Evolutionary conservation across 1,284 basidiomycete genomes (phyloP).

Genomic region (Boletus smithii): DNA sequence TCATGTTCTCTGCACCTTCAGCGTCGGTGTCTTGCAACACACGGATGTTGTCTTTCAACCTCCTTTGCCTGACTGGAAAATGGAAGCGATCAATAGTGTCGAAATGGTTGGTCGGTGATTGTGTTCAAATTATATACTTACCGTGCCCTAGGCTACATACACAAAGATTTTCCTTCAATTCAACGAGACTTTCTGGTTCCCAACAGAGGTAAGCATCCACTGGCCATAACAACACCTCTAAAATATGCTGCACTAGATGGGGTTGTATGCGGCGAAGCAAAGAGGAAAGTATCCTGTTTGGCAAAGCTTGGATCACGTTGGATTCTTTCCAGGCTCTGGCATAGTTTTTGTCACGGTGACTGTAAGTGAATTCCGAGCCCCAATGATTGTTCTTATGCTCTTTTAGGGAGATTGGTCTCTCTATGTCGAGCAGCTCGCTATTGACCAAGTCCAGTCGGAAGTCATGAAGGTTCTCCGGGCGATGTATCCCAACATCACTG

Average conservation of each 20-base stretch:
- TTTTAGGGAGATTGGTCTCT: conserved; percentile 54
- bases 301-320: conserved; percentile 62
- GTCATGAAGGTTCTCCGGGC: conserved; percentile 50
- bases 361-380: conserved; percentile 35
- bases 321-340: conserved; percentile 59
- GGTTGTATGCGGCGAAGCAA: conserved; percentile 58
- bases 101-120: conserved; percentile 47
- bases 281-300: conserved; percentile 67
- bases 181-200: conserved; percentile 65
- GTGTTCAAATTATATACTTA: neutral
- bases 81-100: conserved; percentile 63
- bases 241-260: conserved; percentile 41
- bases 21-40: conserved; percentile 60
- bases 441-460: conserved; percentile 48
- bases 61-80: conserved; percentile 57
- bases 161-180: conserved; percentile 73
- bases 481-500: conserved; percentile 54
- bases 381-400: neutral
- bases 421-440: conserved; percentile 53
- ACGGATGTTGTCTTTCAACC: conserved; percentile 57
- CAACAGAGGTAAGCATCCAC: conserved; percentile 48
- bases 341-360: conserved; percentile 66
- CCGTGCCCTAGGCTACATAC: conserved; percentile 45
- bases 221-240: neutral
- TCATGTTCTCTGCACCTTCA: conserved; percentile 62